Conservation (phyloP, 441 rosid genomes). For the Corymbia citriodora region DNA sequence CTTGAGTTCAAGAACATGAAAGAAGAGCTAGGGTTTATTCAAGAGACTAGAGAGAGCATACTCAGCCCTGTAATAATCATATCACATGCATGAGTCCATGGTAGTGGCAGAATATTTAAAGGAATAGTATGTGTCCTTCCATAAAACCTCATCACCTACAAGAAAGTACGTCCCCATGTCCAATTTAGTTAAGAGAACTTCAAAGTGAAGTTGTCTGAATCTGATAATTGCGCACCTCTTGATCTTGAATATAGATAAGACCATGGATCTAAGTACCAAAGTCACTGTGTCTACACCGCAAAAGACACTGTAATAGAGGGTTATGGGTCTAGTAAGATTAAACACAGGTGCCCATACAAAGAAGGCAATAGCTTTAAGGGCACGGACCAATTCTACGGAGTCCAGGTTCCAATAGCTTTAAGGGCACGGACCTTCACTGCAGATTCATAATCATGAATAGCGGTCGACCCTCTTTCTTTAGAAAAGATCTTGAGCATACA, state of each 20-base stretch:
- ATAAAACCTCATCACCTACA: background rate
- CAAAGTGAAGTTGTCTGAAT: background rate
- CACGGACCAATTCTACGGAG: too few species aligned
- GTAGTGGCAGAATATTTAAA: background rate
- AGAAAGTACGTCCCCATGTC: background rate
- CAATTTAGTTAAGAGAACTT: background rate
- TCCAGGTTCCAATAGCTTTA: too few species aligned
- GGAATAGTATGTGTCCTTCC: background rate
- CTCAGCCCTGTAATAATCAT: background rate
- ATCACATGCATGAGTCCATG: background rate
- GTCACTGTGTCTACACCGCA: background rate
- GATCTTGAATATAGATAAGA: background rate
- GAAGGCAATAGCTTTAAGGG: too few species aligned
- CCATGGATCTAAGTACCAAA: background rate
- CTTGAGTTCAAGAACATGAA: background rate
- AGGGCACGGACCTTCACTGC: too few species aligned
- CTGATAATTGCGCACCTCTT: background rate
- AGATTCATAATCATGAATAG: too few species aligned
- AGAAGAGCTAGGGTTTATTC: background rate
- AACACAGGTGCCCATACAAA: too few species aligned
- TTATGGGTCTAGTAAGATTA: background rate
- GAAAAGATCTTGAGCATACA: too few species aligned
- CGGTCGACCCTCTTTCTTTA: too few species aligned
- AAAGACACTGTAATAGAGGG: background rate
- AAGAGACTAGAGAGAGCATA: background rate